Base-by-base conservation (phyloP, 2,329 filamentous ascomycete genomes). In the Cercospora berteroae region DNA sequence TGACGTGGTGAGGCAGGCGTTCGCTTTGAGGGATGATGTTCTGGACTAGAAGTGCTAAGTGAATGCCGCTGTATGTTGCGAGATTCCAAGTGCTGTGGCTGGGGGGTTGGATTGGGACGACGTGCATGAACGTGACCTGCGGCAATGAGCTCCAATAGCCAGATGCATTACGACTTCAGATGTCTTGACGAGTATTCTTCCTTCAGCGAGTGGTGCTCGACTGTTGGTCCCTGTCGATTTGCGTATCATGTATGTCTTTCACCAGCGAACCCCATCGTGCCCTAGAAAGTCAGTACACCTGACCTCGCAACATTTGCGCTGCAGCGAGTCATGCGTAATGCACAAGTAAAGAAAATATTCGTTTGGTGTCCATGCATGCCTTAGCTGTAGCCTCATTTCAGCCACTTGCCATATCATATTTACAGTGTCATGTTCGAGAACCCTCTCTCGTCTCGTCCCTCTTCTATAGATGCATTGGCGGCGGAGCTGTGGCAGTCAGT, bases 1-100 rank as follows among this genome's bases (percentile, higher is more conserved):
- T 29, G 91, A 96, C 71, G 87, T 97, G 18, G 82, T 97, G 74
- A 87, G 86, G 73, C 86, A 90, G 73, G 81, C 97, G 3, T 95
- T 96, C 77, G 87, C 84, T 61, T 78, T 97, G 76, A 86, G 93
- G 71, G 93, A 97, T 70, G 87, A 89, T 77, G 82, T 84, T 18
- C 81, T 88, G 61, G 87, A 89, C 74, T 88, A 62, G 60, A 39
- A 1, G 3, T 57, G 13, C 25, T 25, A 5, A n/a, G 16, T 42
- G 36, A 5, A 5, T 5, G 36, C 36, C 3, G 6, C 16, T 42
- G 36, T n/a, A 42, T 42, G 36, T 39, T n/a, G 36, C 36, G 36
- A 39, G 36, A 39, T 39, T 39, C 5, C 6, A 5, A 5, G 0
- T 5, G 36, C 6, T 42, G 36, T n/a, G 36, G 9, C 9, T 42